These are phyloP conservation scores for Gliomastix tumulicola DNA, from an alignment of 2,329 filamentous ascomycete species.

Conservation along the genomic window DNA sequence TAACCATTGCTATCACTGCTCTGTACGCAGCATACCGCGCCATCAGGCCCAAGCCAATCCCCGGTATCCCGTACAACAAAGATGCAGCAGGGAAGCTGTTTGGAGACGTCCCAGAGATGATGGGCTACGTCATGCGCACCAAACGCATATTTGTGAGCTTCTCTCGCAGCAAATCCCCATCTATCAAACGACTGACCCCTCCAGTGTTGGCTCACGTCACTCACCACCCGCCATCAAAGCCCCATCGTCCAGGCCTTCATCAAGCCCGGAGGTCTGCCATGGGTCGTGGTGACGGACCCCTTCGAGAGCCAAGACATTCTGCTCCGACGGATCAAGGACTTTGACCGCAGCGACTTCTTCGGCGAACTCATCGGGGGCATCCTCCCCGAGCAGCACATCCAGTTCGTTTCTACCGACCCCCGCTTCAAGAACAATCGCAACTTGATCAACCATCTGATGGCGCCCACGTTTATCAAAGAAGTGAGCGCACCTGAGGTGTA, in stretches of 20 bases:
- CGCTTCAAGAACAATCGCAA: conserved; percentile 23
- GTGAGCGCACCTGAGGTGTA: conserved; percentile 25
- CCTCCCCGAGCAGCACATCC: conserved; percentile 22
- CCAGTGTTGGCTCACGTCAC: conserved; percentile 21
- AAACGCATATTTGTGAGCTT: conserved; percentile 20
- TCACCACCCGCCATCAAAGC: conserved; percentile 22
- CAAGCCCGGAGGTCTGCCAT: conserved; percentile 30
- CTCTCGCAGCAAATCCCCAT: no score
- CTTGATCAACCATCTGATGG: conserved; percentile 28
- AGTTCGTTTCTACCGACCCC: conserved; percentile 17
- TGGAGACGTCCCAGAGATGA: conserved; percentile 32
- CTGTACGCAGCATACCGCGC: conserved; percentile 4
- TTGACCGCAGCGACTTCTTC: conserved; percentile 30
- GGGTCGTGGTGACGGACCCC: conserved; percentile 31
- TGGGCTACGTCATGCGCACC: conserved; percentile 20
- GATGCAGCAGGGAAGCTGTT: conserved; percentile 23
- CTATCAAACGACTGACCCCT: no score
- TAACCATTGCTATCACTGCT: neutral
- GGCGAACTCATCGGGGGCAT: conserved; percentile 21
- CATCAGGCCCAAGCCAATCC: conserved; percentile 30
- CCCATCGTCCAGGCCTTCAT: conserved; percentile 39
- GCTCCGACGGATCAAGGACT: conserved; percentile 30
- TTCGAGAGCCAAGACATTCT: conserved; percentile 34
- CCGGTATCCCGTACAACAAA: conserved; percentile 35
- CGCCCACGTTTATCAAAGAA: conserved; percentile 21